Base-by-base conservation (phyloP, 345 rosid genomes). In the Dimocarpus longan region DNA sequence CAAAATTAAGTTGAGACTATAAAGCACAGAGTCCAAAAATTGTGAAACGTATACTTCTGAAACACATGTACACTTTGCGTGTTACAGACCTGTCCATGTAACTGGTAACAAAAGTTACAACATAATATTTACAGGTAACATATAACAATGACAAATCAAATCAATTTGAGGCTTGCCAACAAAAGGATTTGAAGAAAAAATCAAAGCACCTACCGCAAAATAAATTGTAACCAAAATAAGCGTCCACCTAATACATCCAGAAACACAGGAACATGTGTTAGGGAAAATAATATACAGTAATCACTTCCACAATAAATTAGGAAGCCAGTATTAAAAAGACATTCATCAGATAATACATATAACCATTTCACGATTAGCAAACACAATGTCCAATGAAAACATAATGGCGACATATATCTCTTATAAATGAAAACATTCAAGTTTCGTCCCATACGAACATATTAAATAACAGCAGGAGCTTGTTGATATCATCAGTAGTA, bases 221-320 rank as follows among this genome's bases (percentile, higher is more conserved):
- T 91, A 93, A 57, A 88, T 48, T 3, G 92, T 81, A 50, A 93
- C 82, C 76, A 91, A 81, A 18, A 90, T 89, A 76, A 86, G 89
- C 63, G 95, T 90, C 94, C 90, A 91, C 81, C 95, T 93, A 84
- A 43, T 64, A 79, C 78, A 77, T 32, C 72, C 82, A 68, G 54
- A 80, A 73, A 64, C 44, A 67, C 39, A 75, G 66, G 70, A 77
- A 32, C 26, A 22, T 11, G 46, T 75, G 79, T 82, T 40, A 74
- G 69, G 48, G 67, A 54, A n/a, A 52, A 43, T n/a, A 21, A 42
- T 40, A 76, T 22, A 57, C n/a, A 66, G 26, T 43, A 56, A 22
- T 10, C 22, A 84, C 60, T 5, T 32, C 28, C 10, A 73, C 39
- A n/a, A 57, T 19, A 28, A 76, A 13, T 8, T 37, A 44, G 44